Evolutionary conservation across 805 yeast species (phyloP), one percentile per base, ranked within the genome.

Genomic region (Saccharomycopsis vini): DNA sequence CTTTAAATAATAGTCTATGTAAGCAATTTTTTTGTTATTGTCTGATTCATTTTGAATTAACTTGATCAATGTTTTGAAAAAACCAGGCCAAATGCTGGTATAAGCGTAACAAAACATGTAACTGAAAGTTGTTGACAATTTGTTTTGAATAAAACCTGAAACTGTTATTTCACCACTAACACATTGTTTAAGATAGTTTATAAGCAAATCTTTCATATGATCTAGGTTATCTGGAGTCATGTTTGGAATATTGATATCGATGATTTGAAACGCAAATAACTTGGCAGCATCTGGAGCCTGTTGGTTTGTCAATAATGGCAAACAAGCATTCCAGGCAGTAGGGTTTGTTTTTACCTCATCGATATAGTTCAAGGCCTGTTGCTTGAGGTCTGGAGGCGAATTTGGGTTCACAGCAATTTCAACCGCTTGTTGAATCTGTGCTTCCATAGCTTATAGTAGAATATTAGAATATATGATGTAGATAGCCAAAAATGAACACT

Each of bases 391-490:
- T 13, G 70, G 64, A 58, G 82, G 86, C 7, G 80, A 73, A 21
- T 79, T 68, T 24, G 84, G 81, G 59, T 78, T 77, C 43, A 83
- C 73, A 5, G 95, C 95, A 50, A 87, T 77, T 50, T 76, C 79
- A 39, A 89, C 92, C 34, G 95, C 96, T 64, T 86, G 92, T 60
- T 76, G 86, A 55, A 89, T 81, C 67, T 88, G 94, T 51, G 46
- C 39, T 34, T 49, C 50, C 47, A 49, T 49, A 16, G 13, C 15
- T n/a, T 36, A 22, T 34, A n/a, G n/a, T n/a, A n/a, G n/a, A n/a
- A 13, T 28, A 28, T 13, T 28, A n/a, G n/a, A 13, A 28, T 28
- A 28, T 28, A 13, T 28, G 12, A n/a, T 28, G 31, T 28, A 19
- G 19, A 10, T 12, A 10, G 12, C 10, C 16, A 19, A 12, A 12